Evolutionary conservation across 805 yeast species (phyloP), one percentile per base, ranked within the genome.

Genomic region (Diddensiella santjacobensis): DNA sequence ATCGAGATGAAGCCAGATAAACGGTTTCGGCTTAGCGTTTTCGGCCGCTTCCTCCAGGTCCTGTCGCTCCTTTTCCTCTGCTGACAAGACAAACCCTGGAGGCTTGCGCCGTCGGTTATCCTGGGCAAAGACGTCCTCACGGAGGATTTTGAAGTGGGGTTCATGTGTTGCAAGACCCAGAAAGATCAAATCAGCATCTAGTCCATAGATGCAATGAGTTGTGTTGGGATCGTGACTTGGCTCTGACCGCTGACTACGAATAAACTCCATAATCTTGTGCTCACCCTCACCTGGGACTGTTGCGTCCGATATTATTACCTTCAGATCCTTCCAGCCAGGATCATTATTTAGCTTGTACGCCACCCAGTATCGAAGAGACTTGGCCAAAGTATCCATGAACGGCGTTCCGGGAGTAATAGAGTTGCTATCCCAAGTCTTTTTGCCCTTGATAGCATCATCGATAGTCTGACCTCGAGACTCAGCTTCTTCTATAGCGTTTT

Each of bases 261-360:
- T 85, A 64, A 90, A 93, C 60, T 85, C 89, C 99, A 93, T 93
- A 58, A 93, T 83, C 66, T 93, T 93, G 71, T 93, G 99, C 67
- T 93, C 99, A 64, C 99, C 99, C 74, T 93, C 99, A 53, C 99
- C 99, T 1, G 99, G 99, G 11, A 91, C 98, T 0, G 95, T 83
- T 24, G 96, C 96, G 64, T 91, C 99, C 60, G 95, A 84, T 40
- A 93, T 83, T 20, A 93, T 85, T 3, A 93, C 89, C 66, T 93
- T 93, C 42, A 91, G 69, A 50, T 83, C 76, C 40, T 82, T 82
- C 99, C 99, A 93, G 29, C 95, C 96, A 1, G 96, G 95, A 62
- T 93, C 99, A 6, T 77, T 77, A 31, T 88, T 76, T 31, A 93
- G 71, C 64, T 93, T 93, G 66, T 85, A 87, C 2, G 95, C 87